These are phyloP conservation scores for Przewalskia tangutica DNA, from an alignment of 257 asterid species.

Conservation along the genomic window DNA sequence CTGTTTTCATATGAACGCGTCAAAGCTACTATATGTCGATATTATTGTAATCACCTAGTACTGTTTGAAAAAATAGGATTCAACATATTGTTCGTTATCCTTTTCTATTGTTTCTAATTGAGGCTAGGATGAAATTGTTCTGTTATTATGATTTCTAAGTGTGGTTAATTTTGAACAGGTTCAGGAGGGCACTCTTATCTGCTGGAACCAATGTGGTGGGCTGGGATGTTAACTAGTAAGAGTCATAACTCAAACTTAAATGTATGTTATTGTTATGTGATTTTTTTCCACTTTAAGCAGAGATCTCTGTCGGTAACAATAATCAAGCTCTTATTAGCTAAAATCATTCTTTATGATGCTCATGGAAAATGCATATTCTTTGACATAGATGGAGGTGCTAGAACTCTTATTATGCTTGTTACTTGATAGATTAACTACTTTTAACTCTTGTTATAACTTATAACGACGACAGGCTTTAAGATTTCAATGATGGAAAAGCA, in stretches of 20 bases:
- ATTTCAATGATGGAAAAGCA: not conserved
- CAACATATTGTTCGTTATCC: too few species aligned
- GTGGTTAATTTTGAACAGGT: slow-evolving; percentile 27
- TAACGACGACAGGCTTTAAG: not conserved
- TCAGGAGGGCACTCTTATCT: slow-evolving; percentile 78
- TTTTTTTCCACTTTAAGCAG: not conserved
- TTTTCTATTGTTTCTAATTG: too few species aligned
- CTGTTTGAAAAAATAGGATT: too few species aligned
- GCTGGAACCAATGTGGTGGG: slow-evolving; percentile 93
- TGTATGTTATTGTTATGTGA: not conserved
- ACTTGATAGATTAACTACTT: not conserved
- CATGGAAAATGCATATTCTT: not conserved
- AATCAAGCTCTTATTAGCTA: not conserved
- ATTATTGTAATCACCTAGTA: not conserved
- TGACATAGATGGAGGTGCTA: not conserved
- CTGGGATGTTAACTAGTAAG: slow-evolving; percentile 83
- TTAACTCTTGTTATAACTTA: not conserved
- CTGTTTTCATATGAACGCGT: not conserved
- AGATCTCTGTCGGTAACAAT: not conserved
- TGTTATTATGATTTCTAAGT: not conserved
- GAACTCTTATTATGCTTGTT: not conserved
- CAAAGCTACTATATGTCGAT: not conserved
- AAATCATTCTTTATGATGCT: not conserved
- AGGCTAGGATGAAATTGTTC: too few species aligned
- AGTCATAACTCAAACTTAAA: not conserved